These are phyloP conservation scores for Rubia yunnanensis DNA, from an alignment of 257 asterid species.

Conservation along the genomic window DNA sequence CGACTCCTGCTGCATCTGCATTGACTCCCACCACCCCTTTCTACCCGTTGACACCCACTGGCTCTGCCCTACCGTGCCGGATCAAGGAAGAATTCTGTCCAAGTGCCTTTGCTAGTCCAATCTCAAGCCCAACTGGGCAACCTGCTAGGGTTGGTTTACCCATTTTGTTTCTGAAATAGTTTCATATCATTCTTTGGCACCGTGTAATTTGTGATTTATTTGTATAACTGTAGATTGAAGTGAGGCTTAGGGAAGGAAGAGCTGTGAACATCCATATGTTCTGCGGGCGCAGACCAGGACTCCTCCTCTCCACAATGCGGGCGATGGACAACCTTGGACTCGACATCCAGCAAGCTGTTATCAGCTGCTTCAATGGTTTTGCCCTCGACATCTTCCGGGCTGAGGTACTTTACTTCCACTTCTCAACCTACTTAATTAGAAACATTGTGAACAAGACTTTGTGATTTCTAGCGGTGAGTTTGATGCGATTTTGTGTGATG, in stretches of 20 bases:
- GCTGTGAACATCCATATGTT: constrained; percentile 85
- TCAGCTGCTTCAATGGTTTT: constrained; percentile 90
- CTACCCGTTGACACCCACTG: constrained; percentile 72
- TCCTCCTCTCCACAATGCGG: constrained; percentile 71
- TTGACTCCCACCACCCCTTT: constrained; percentile 48
- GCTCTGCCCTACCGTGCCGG: constrained; percentile 46
- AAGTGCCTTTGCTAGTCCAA: constrained; percentile 64
- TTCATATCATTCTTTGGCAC: not conserved
- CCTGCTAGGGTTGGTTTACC: constrained; percentile 70
- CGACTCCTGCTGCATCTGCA: constrained; percentile 46
- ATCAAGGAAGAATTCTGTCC: constrained; percentile 72
- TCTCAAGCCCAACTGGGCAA: constrained; percentile 73
- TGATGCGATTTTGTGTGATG: not conserved
- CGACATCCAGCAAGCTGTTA: constrained; percentile 92
- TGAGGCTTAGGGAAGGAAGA: constrained; percentile 69
- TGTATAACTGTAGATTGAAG: constrained; percentile 49
- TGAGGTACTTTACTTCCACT: constrained; percentile 40
- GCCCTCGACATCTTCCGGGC: constrained; percentile 83
- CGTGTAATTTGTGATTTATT: too few relatives aligned
- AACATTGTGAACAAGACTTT: not conserved
- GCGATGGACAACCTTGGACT: constrained; percentile 79
- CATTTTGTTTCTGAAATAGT: not conserved
- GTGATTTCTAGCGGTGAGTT: not conserved
- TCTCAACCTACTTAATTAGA: not conserved
- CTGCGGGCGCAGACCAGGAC: constrained; percentile 75